Conservation (phyloP, 768 basidiomycete species). For the Tylopilus felleus region DNA sequence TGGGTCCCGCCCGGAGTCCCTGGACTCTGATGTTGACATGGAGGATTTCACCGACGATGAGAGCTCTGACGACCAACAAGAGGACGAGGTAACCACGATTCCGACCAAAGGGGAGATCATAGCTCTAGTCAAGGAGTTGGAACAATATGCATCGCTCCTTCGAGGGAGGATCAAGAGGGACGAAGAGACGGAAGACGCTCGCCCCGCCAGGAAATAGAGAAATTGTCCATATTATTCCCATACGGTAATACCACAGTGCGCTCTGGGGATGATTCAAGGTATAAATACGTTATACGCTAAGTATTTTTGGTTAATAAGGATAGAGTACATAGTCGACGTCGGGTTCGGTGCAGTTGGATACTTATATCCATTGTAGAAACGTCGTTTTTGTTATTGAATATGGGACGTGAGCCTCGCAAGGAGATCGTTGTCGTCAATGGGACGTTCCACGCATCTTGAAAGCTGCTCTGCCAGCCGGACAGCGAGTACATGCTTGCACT, state of each 20-base stretch:
- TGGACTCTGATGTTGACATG: constrained; percentile 20
- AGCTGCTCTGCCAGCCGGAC: constrained; percentile 56
- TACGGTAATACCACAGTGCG: constrained; percentile 4
- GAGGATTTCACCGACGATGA: constrained; percentile 13
- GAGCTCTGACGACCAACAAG: constrained; percentile 3
- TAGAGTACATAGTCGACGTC: constrained; percentile 14
- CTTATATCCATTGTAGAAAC: constrained; percentile 6
- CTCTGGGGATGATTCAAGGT: constrained; percentile 4
- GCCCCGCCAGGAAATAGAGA: constrained; percentile 8
- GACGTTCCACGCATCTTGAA: constrained; percentile 47
- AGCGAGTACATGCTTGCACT: constrained; percentile 85
- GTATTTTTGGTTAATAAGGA: constrained; percentile 26
- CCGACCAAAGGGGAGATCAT: constrained; percentile 36
- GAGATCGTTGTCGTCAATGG: constrained; percentile 47
- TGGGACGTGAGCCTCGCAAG: constrained; percentile 27
- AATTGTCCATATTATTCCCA: neutral
- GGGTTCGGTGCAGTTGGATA: constrained; percentile 10
- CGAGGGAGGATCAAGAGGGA: constrained; percentile 50
- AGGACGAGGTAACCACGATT: neutral
- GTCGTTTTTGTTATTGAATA: constrained; percentile 5
- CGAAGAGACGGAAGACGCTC: constrained; percentile 19
- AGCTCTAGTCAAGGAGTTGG: constrained; percentile 50
- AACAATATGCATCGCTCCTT: constrained; percentile 58
- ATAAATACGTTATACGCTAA: constrained; percentile 24
- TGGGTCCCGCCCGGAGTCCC: neutral